These are phyloP conservation scores for Pisolithus microcarpus DNA, from an alignment of 768 basidiomycete genomes.

Conservation along the genomic window DNA sequence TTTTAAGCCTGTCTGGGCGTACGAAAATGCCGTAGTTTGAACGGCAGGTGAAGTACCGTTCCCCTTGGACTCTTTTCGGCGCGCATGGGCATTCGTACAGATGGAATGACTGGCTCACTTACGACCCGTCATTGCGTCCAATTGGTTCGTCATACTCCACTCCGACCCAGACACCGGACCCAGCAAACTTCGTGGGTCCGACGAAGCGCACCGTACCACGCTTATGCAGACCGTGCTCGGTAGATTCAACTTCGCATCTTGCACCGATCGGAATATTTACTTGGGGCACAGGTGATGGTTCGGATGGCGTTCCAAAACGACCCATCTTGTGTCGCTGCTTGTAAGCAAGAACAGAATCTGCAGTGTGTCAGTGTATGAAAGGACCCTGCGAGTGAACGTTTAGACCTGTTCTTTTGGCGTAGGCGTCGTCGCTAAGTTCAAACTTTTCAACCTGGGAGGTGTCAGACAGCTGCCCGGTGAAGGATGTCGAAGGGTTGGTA, in stretches of 20 bases:
- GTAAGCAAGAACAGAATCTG: slow-evolving; percentile 86
- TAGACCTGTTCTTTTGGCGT: slow-evolving; percentile 71
- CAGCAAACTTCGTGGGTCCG: slow-evolving; percentile 70
- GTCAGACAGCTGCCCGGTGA: slow-evolving; percentile 82
- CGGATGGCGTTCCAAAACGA: slow-evolving; percentile 63
- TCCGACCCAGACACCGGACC: slow-evolving; percentile 73
- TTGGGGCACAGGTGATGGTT: slow-evolving; percentile 22
- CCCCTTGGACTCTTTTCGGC: slow-evolving; percentile 63
- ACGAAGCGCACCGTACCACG: slow-evolving; percentile 84
- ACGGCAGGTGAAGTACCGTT: slow-evolving; percentile 76
- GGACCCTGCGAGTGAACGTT: background rate
- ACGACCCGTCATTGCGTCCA: slow-evolving; percentile 95
- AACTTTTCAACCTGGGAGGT: slow-evolving; percentile 87
- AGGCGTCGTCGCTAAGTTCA: slow-evolving; percentile 76
- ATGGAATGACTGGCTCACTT: slow-evolving; percentile 29
- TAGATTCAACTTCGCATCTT: slow-evolving; percentile 76
- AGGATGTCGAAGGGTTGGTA: slow-evolving; percentile 63
- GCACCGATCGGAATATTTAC: slow-evolving; percentile 59
- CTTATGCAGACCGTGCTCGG: slow-evolving; percentile 62
- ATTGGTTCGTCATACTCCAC: slow-evolving; percentile 93
- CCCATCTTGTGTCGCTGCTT: slow-evolving; percentile 84
- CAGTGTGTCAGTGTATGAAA: slow-evolving; percentile 2
- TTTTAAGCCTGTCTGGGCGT: slow-evolving; percentile 67
- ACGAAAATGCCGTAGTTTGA: slow-evolving; percentile 83
- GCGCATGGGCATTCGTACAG: background rate